Evolutionary conservation across 2,329 filamentous ascomycete species (phyloP).

Genomic region (Neonectria faginata): DNA sequence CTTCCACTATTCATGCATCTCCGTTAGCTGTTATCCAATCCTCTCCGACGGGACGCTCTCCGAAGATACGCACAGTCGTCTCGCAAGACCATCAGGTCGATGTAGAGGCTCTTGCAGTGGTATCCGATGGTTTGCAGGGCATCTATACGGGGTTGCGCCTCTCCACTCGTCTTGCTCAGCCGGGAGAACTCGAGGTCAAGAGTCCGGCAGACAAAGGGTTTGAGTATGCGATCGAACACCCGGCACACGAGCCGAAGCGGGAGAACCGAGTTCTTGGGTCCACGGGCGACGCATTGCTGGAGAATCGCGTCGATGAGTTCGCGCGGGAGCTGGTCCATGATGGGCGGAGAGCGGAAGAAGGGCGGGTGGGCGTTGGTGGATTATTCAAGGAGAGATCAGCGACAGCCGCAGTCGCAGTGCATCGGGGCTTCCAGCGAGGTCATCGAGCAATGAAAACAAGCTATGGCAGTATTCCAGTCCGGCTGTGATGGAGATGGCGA

Average conservation of each 20-base stretch:
- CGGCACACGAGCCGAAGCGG: slow-evolving; percentile 62
- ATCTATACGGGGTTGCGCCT: slow-evolving; percentile 51
- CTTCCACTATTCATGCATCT: slow-evolving; percentile 56
- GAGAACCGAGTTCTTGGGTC: slow-evolving; percentile 59
- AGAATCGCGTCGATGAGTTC: slow-evolving; percentile 63
- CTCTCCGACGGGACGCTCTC: not conserved
- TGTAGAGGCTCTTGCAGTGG: slow-evolving; percentile 61
- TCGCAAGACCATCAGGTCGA: slow-evolving; percentile 65
- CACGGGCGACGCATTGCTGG: slow-evolving; percentile 54
- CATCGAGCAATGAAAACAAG: slow-evolving; percentile 10
- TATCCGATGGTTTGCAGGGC: slow-evolving; percentile 59
- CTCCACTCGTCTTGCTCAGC: slow-evolving; percentile 53
- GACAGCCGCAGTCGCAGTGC: slow-evolving; percentile 23
- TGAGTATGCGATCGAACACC: slow-evolving; percentile 60
- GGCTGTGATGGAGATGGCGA: not conserved
- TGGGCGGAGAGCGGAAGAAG: slow-evolving; percentile 13
- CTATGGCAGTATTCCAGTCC: slow-evolving; percentile 2
- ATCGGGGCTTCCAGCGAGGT: slow-evolving; percentile 21
- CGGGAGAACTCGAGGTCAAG: slow-evolving; percentile 64
- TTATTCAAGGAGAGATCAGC: slow-evolving; percentile 21
- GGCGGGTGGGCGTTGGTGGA: slow-evolving; percentile 16
- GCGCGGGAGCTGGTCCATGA: slow-evolving; percentile 60
- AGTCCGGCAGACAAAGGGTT: slow-evolving; percentile 59
- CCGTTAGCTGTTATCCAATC: slow-evolving; percentile 26
- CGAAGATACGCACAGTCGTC: slow-evolving; percentile 58